A percentile compares a stretch with the other conserved stretches of the same genome.
Evolutionary conservation across 352 stramenopile genomes (phyloP).

Genomic region (Phytopythium cucurbitacearum): DNA sequence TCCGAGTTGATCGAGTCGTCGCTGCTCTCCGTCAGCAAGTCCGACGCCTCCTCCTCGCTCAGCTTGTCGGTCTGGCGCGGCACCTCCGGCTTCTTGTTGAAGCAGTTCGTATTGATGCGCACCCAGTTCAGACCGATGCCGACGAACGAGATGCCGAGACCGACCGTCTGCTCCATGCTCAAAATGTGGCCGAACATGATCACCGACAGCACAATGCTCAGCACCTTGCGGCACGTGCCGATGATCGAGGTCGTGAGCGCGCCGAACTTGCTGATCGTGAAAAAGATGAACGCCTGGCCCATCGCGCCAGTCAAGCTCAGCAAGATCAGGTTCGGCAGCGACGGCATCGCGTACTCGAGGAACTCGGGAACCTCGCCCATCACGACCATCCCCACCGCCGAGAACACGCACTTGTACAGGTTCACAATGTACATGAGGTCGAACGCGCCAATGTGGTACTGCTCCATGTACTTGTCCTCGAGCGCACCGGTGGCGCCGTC

Average conservation of each 20-base stretch:
- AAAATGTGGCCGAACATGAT: slow-evolving; percentile 78
- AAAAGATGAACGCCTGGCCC: slow-evolving; percentile 85
- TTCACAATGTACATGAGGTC: slow-evolving; percentile 88
- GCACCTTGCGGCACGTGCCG: slow-evolving; percentile 80
- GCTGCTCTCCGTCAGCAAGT: slow-evolving; percentile 54
- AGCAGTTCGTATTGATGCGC: slow-evolving; percentile 41
- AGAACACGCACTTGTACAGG: slow-evolving; percentile 79
- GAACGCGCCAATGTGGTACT: slow-evolving; percentile 80
- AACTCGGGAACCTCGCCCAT: slow-evolving; percentile 66
- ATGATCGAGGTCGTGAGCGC: slow-evolving; percentile 84
- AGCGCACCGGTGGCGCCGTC: slow-evolving; percentile 76
- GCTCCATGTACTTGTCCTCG: slow-evolving; percentile 79
- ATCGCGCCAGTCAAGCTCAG: slow-evolving; percentile 73
- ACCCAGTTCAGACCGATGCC: slow-evolving; percentile 83
- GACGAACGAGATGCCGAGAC: slow-evolving; percentile 57
- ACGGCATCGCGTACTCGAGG: slow-evolving; percentile 53
- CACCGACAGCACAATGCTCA: slow-evolving; percentile 84
- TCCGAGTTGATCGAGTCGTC: slow-evolving; percentile 64
- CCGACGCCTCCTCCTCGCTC: slow-evolving; percentile 31
- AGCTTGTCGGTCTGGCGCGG: slow-evolving; percentile 9
- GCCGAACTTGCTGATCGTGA: slow-evolving; percentile 85
- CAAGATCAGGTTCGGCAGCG: slow-evolving; percentile 57
- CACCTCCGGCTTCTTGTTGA: slow-evolving; percentile 21
- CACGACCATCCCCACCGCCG: slow-evolving; percentile 58
- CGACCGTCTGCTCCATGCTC: slow-evolving; percentile 56